Conservation (phyloP, 768 basidiomycete genomes). For the Neoboletus brunneissimus region DNA sequence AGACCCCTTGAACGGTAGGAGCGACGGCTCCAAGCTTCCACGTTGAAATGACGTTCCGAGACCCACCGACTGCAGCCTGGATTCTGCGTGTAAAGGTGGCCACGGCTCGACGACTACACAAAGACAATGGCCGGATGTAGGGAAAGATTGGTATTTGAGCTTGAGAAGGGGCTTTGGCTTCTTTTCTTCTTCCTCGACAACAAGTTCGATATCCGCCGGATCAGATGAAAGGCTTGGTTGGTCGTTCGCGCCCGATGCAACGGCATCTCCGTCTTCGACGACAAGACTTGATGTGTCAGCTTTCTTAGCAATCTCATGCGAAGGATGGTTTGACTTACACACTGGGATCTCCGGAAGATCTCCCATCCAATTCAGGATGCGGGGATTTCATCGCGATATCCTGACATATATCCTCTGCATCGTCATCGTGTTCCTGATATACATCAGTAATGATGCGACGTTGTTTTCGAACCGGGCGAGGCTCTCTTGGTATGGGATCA, state of each 20-base stretch:
- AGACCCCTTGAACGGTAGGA: slow-evolving; percentile 16
- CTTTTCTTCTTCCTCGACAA: slow-evolving; percentile 56
- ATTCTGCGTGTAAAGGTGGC: slow-evolving; percentile 47
- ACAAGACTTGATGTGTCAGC: neutral
- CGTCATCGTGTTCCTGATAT: slow-evolving; percentile 27
- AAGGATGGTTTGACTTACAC: slow-evolving; percentile 5
- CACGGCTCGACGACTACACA: slow-evolving; percentile 85
- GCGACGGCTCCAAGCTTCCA: slow-evolving; percentile 31
- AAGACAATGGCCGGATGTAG: slow-evolving; percentile 67
- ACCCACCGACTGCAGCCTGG: slow-evolving; percentile 33
- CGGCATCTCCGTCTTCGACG: neutral
- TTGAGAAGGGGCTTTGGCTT: slow-evolving; percentile 71
- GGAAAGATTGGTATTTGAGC: slow-evolving; percentile 69
- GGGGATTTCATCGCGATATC: slow-evolving; percentile 21
- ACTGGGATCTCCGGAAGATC: neutral
- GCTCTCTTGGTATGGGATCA: slow-evolving; percentile 10
- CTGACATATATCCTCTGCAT: neutral
- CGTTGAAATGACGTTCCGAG: slow-evolving; percentile 25
- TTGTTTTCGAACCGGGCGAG: slow-evolving; percentile 34
- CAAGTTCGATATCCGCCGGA: slow-evolving; percentile 36
- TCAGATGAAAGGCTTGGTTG: neutral
- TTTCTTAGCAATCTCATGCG: neutral
- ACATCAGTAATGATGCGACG: slow-evolving; percentile 26
- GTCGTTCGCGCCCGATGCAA: neutral
- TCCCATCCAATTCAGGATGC: neutral